These are phyloP conservation scores for Fusarium tjaetaba DNA, from an alignment of 2,329 filamentous ascomycete species.

Conservation along the genomic window DNA sequence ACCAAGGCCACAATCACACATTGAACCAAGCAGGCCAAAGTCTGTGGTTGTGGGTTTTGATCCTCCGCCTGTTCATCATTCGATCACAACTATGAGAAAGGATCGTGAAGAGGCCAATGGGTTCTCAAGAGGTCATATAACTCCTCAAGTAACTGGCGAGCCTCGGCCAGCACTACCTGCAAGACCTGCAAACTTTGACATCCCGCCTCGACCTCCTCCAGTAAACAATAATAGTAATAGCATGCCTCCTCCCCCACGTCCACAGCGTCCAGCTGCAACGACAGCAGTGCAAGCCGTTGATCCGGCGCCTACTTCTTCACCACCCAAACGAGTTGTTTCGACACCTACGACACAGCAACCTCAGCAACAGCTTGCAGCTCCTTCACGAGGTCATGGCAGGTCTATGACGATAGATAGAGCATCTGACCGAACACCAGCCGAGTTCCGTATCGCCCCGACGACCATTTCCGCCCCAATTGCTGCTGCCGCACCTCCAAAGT, in stretches of 20 bases:
- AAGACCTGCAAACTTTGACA: conserved; percentile 53
- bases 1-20: conserved; percentile 56
- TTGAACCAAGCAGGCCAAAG: conserved; percentile 36
- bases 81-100: conserved; percentile 55
- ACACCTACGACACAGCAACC: conserved; percentile 44
- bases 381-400: conserved; percentile 45
- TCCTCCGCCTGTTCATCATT: conserved; percentile 63
- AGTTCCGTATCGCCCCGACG: conserved; percentile 39
- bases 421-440: conserved; percentile 39
- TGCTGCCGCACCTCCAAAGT: conserved; percentile 24
- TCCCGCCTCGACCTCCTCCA: conserved; percentile 25
- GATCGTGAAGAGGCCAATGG: conserved; percentile 59
- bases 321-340: conserved; percentile 46
- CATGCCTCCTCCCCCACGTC: conserved; percentile 56
- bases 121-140: conserved; percentile 48
- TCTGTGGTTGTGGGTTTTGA: conserved; percentile 53
- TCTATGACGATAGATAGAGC: conserved; percentile 51
- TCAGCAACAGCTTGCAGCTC: conserved; percentile 46
- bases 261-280: conserved; percentile 52
- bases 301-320: conserved; percentile 31
- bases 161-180: conserved; percentile 59
- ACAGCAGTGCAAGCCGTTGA: conserved; percentile 33
- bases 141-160: conserved; percentile 56
- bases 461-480: conserved; percentile 28
- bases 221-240: conserved; percentile 28